A percentile compares a stretch with the other conserved stretches of the same genome.
Conservation (phyloP, 208 protist species). For the Angomonas deanei region DNA sequence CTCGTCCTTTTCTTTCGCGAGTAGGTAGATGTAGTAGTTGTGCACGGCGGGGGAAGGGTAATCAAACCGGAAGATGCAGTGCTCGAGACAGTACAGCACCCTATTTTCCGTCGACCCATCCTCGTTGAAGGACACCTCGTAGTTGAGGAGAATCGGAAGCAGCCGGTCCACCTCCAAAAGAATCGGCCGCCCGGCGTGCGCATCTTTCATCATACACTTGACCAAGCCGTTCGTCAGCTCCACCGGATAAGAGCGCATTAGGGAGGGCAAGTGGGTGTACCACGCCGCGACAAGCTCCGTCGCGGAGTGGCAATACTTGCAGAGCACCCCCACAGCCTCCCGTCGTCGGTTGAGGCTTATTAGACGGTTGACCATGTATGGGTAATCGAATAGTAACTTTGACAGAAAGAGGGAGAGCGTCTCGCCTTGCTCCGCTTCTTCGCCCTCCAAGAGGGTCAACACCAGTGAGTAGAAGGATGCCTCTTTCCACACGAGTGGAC, state of each 20-base stretch:
- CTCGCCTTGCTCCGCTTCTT: slow-evolving; percentile 66
- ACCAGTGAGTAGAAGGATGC: slow-evolving; percentile 38
- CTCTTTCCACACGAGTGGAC: slow-evolving; percentile 24
- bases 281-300: slow-evolving; percentile 49
- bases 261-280: slow-evolving; percentile 88
- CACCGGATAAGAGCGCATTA: slow-evolving; percentile 86
- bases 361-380: slow-evolving; percentile 48
- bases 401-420: slow-evolving; percentile 85
- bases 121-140: slow-evolving; percentile 63
- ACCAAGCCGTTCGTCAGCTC: slow-evolving; percentile 67
- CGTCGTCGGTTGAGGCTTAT: slow-evolving; percentile 31
- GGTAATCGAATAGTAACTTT: slow-evolving; percentile 58
- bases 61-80: slow-evolving; percentile 76
- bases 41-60: slow-evolving; percentile 88
- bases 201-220: slow-evolving; percentile 33
- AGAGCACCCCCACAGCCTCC: slow-evolving; percentile 45
- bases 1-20: slow-evolving; percentile 70
- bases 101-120: slow-evolving; percentile 74
- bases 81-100: slow-evolving; percentile 89
- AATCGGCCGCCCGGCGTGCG: slow-evolving; percentile 34
- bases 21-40: slow-evolving; percentile 92
- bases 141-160: slow-evolving; percentile 90
- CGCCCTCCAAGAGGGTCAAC: slow-evolving; percentile 70
- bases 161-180: slow-evolving; percentile 73
- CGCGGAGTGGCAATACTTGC: slow-evolving; percentile 22